A percentile compares a stretch with the other conserved stretches of the same genome.
phyloP scores from a whole-genome alignment of 257 asterid species.

The Thymus mandschuricus region DNA sequence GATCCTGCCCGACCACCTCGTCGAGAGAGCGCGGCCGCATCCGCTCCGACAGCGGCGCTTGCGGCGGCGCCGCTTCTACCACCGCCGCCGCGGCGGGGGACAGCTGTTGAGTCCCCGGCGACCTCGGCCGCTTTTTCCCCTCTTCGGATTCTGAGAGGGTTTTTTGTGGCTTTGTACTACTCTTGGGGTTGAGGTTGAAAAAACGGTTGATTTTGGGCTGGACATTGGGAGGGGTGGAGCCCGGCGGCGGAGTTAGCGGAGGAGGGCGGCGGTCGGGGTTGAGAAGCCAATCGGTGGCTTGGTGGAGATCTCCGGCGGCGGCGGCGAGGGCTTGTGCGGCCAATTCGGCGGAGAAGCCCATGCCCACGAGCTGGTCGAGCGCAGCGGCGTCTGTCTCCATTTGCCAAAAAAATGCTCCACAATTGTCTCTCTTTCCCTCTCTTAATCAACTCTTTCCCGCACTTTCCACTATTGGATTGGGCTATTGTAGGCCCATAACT shows the following conservation, averaged over 20 bases:
- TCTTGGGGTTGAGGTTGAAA: slow-evolving; percentile 45
- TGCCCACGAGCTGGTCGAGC: slow-evolving; percentile 57
- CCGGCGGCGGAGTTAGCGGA: slow-evolving; percentile 32
- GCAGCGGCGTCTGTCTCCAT: slow-evolving; percentile 32
- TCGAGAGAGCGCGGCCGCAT: slow-evolving; percentile 81
- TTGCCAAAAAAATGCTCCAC: background rate
- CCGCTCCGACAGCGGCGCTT: slow-evolving; percentile 71
- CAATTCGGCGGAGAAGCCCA: slow-evolving; percentile 68
- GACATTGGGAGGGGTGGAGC: slow-evolving; percentile 36
- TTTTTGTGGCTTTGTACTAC: slow-evolving; percentile 17
- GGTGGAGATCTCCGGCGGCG: slow-evolving; percentile 54
- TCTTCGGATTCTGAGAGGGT: slow-evolving; percentile 14
- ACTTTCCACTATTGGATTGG: background rate
- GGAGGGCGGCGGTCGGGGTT: slow-evolving; percentile 29
- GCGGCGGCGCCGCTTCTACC: slow-evolving; percentile 31
- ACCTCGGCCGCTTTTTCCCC: slow-evolving; percentile 45
- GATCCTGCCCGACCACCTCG: slow-evolving; percentile 86
- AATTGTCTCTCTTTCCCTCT: background rate
- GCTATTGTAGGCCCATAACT: too few relatives aligned
- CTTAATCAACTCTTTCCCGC: slow-evolving; percentile 33
- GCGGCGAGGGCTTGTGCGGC: slow-evolving; percentile 66
- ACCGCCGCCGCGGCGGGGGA: slow-evolving; percentile 16
- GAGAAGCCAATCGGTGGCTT: slow-evolving; percentile 85
- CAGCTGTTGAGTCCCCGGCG: slow-evolving; percentile 15
- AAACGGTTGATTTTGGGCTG: slow-evolving; percentile 80